A percentile compares a stretch with the other conserved stretches of the same genome.
Evolutionary conservation across 2,329 filamentous ascomycete genomes (phyloP).

Genomic region (Pseudocercospora musae): DNA sequence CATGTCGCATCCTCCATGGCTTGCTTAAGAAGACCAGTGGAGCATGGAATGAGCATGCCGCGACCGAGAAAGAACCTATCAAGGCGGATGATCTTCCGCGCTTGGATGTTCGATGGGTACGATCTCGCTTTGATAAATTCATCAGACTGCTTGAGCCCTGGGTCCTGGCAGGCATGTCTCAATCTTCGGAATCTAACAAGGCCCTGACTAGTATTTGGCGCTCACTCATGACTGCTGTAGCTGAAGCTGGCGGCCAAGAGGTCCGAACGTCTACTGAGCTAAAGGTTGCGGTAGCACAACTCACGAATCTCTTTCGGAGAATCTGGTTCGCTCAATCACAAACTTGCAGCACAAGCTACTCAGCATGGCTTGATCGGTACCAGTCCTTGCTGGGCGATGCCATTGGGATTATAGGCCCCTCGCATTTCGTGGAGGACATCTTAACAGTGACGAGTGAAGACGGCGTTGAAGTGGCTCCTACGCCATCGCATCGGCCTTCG

Average conservation of each 20-base stretch:
- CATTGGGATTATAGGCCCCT: slow-evolving; percentile 49
- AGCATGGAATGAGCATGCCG: slow-evolving; percentile 73
- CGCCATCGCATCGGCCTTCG: slow-evolving; percentile 60
- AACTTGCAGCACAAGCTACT: slow-evolving; percentile 11
- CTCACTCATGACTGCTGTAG: slow-evolving; percentile 59
- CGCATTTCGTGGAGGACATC: slow-evolving; percentile 51
- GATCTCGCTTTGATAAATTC: slow-evolving; percentile 65
- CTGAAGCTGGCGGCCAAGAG: slow-evolving; percentile 73
- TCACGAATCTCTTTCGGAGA: slow-evolving; percentile 65
- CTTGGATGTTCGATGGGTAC: slow-evolving; percentile 82
- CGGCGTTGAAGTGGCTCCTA: slow-evolving; percentile 60
- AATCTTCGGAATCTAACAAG: slow-evolving; percentile 16
- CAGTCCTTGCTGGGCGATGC: slow-evolving; percentile 38
- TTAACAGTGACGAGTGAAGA: slow-evolving; percentile 54
- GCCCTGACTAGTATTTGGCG: slow-evolving; percentile 34
- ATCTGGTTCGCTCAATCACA: slow-evolving; percentile 56
- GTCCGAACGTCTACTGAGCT: slow-evolving; percentile 84
- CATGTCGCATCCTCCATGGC: slow-evolving; percentile 68
- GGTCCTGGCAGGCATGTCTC: slow-evolving; percentile 50
- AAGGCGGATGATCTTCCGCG: slow-evolving; percentile 74
- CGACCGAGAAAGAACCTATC: slow-evolving; percentile 51
- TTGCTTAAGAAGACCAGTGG: slow-evolving; percentile 62
- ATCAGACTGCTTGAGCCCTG: slow-evolving; percentile 59
- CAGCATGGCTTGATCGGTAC: slow-evolving; percentile 22
- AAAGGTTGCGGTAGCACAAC: slow-evolving; percentile 70